Percentiles rank a stretch among this genome's conserved stretches.
phyloP scores from a whole-genome alignment of 805 yeast species.

The Saccharomycopsis sp. region DNA sequence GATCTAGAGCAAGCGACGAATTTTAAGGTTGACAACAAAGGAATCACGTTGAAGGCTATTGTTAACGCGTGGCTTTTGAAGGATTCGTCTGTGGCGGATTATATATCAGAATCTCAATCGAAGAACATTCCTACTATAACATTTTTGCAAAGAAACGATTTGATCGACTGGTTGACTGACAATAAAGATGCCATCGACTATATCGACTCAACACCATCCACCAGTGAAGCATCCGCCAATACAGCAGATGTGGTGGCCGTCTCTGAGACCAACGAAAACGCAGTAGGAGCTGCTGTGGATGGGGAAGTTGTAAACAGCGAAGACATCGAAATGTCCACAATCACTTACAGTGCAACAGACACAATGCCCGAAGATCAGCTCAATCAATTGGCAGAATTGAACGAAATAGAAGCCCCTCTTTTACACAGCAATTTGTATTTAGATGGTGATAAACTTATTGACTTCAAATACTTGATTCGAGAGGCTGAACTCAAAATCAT shows the following conservation, averaged over 20 bases:
- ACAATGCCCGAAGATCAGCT: neutral
- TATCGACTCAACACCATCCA: constrained; percentile 28
- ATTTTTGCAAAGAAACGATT: constrained; percentile 79
- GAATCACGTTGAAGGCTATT: constrained; percentile 51
- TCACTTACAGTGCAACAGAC: neutral
- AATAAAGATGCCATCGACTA: constrained; percentile 52
- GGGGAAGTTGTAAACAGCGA: constrained; percentile 32
- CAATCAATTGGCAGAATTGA: constrained; percentile 22
- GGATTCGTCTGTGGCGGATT: constrained; percentile 73
- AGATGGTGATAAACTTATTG: constrained; percentile 60
- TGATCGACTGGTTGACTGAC: constrained; percentile 76
- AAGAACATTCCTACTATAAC: constrained; percentile 62
- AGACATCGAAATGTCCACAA: neutral
- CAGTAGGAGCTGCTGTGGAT: constrained; percentile 28
- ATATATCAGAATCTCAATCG: constrained; percentile 64
- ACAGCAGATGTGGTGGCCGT: constrained; percentile 21
- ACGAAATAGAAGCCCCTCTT: constrained; percentile 40
- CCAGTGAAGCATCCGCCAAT: constrained; percentile 17
- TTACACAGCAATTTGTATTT: constrained; percentile 54
- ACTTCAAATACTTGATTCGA: constrained; percentile 60
- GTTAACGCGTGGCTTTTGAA: constrained; percentile 73
- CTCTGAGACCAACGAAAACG: constrained; percentile 8
- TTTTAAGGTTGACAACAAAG: constrained; percentile 44
- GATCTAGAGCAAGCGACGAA: constrained; percentile 44
- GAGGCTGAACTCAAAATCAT: constrained; percentile 59